Conservation (phyloP, 345 rosid genomes). For the Adansonia digitata region DNA sequence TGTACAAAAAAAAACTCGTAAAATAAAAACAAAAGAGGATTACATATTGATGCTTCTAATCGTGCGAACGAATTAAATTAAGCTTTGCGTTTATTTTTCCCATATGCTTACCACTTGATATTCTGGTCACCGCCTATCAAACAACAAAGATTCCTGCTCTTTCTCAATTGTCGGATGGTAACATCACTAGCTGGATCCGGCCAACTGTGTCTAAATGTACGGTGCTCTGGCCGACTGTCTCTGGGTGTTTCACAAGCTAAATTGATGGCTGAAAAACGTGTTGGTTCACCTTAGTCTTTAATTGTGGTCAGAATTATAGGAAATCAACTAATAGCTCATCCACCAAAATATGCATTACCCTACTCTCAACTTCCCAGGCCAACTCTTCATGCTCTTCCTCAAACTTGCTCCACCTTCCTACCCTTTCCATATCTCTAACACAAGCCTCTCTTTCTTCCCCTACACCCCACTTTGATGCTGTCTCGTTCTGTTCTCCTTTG, state of each 20-base stretch:
- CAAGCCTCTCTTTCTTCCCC: slow-evolving; percentile 28
- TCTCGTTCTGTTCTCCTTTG: slow-evolving; percentile 23
- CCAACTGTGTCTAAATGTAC: too few species aligned
- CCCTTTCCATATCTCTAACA: slow-evolving; percentile 31
- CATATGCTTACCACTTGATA: background rate
- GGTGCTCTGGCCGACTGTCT: too few species aligned
- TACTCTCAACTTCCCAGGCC: background rate
- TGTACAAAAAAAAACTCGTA: too few species aligned
- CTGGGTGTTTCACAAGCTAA: background rate
- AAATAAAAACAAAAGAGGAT: too few species aligned
- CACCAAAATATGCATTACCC: background rate
- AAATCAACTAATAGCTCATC: slow-evolving; percentile 14
- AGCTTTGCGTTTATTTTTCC: too few species aligned
- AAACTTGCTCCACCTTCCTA: slow-evolving; percentile 31
- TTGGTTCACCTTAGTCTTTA: too few species aligned
- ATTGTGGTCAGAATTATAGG: background rate
- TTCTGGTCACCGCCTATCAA: background rate
- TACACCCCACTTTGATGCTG: slow-evolving; percentile 20
- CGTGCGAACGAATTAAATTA: too few species aligned
- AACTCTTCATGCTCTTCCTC: slow-evolving; percentile 24
- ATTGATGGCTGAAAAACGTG: background rate
- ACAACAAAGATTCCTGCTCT: background rate
- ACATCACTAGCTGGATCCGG: background rate
- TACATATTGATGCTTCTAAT: too few species aligned
- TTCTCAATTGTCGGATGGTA: background rate